Percentiles rank a stretch among this genome's conserved stretches.
These are phyloP conservation scores for Trichoderma gamsii DNA, from an alignment of 495 filamentous ascomycete genomes.

Conservation along the genomic window DNA sequence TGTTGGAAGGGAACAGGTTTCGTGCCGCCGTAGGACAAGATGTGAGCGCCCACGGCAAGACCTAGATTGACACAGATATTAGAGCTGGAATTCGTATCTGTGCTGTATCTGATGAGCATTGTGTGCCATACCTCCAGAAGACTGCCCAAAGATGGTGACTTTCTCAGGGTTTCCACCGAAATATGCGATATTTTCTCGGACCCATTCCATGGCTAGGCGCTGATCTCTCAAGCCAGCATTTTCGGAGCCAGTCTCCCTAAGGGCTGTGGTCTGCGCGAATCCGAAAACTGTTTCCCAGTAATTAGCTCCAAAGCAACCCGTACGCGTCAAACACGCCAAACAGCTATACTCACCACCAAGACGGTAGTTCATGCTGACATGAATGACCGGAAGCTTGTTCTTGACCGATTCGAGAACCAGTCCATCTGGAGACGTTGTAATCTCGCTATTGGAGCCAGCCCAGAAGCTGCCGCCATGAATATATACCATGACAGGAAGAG, in stretches of 20 bases:
- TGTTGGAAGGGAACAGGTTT: slow-evolving; percentile 33
- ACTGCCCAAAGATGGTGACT: slow-evolving; percentile 53
- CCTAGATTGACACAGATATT: slow-evolving; percentile 13
- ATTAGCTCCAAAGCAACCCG: slow-evolving; percentile 46
- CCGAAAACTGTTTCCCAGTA: slow-evolving; percentile 30
- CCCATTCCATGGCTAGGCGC: slow-evolving; percentile 58
- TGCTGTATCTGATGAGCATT: slow-evolving; percentile 18
- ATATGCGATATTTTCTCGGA: slow-evolving; percentile 49
- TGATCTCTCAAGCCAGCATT: slow-evolving; percentile 47
- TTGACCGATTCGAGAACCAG: neutral
- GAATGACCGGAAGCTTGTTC: slow-evolving; percentile 36
- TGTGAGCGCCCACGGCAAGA: slow-evolving; percentile 37
- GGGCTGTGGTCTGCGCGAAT: slow-evolving; percentile 26
- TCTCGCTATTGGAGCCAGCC: slow-evolving; percentile 37
- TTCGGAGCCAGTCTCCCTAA: slow-evolving; percentile 26
- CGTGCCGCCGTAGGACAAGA: slow-evolving; percentile 34
- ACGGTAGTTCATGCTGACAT: slow-evolving; percentile 62
- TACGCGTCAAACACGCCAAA: slow-evolving; percentile 29
- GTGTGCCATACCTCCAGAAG: slow-evolving; percentile 31
- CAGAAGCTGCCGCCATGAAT: slow-evolving; percentile 41
- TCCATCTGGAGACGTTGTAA: slow-evolving; percentile 19
- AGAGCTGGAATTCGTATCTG: neutral
- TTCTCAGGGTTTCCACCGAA: slow-evolving; percentile 55
- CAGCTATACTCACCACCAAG: slow-evolving; percentile 39
- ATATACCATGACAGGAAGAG: slow-evolving; percentile 47